Evolutionary conservation across 2,329 filamentous ascomycete species (phyloP), one percentile per base, ranked within the genome.

Genomic region (Leptographium procerum): DNA sequence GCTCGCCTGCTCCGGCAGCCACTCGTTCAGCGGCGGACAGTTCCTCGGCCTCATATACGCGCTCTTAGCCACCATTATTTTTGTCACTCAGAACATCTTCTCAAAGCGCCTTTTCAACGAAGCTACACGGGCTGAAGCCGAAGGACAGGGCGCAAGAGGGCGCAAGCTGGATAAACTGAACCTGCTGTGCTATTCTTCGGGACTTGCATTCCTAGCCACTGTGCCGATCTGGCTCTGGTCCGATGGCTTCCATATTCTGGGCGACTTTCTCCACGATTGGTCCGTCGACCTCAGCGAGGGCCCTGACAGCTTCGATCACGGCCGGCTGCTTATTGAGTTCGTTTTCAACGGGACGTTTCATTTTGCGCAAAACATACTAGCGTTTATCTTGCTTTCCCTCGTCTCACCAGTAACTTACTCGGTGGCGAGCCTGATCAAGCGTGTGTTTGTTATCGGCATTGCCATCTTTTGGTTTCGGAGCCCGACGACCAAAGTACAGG

Each of bases 91-190:
- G 69, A 99, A 99, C 69, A 99, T 99, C 59, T 95, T 96, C 64
- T 97, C 92, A 24, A 99, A 99, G 73, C 89, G 90, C 64, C 84
- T 99, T 11, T 99, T 99, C 77, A 99, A 96, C 70, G 91, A 96
- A 69, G 90, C 89, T 8, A 87, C 90, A 8, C 85, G 85, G 60
- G 88, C 89, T 2, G 92, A 96, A 72, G 83, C 85, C 9, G 89
- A 96, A 57, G 82, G 82, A 1, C 71, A 77, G 36, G 78, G 80
- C 0, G 73, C 78, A 14, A 80, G 81, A 58, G 81, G 84, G 50
- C 84, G 85, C 61, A 97, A 96, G 72, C 81, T 96, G 22, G 94
- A 99, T 74, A 99, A 99, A 74, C 82, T 99, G 47, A 99, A 99
- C 69, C 78, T 99, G 22, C 79, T 99, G 4, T 97, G 89, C 76